Conservation (phyloP, 148 eudicot genomes). For the Linanthus parryae region DNA sequence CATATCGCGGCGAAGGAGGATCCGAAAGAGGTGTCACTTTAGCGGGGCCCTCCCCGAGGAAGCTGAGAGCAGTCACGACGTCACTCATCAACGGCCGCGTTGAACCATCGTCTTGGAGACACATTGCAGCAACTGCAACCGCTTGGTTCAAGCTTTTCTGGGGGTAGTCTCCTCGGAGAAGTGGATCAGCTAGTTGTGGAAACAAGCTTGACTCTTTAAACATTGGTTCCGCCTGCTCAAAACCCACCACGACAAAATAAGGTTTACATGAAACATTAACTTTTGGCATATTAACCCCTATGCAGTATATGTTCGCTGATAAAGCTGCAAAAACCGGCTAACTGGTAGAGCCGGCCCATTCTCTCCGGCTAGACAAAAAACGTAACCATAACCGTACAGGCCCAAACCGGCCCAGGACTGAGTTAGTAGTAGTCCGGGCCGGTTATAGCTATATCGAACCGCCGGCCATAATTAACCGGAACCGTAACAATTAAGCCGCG, state of each 20-base stretch:
- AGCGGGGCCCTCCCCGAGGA: conserved; percentile 24
- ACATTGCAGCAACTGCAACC: conserved; percentile 80
- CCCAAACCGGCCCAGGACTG: too few relatives aligned
- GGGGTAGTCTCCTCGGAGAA: conserved; percentile 38
- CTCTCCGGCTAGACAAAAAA: too few relatives aligned
- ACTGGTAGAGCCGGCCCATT: too few relatives aligned
- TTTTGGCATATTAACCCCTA: too few relatives aligned
- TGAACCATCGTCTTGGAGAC: conserved; percentile 68
- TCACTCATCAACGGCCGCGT: conserved; percentile 68
- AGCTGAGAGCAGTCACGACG: conserved; percentile 68
- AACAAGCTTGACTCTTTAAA: conserved; percentile 52
- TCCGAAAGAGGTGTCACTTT: conserved; percentile 16
- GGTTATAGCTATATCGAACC: too few relatives aligned
- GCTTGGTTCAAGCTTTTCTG: conserved; percentile 59
- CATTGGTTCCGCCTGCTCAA: conserved; percentile 61
- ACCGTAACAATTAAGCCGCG: too few relatives aligned
- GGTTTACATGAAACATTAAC: too few relatives aligned
- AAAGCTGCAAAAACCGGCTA: too few relatives aligned
- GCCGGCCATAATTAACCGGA: too few relatives aligned
- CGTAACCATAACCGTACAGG: too few relatives aligned
- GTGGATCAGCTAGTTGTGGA: conserved; percentile 58
- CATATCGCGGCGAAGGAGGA: conserved; percentile 19
- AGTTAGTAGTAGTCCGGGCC: too few relatives aligned
- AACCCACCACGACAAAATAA: background rate
- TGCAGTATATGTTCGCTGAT: too few relatives aligned